These are phyloP conservation scores for Cyclostephanos invisitatus DNA, from an alignment of 108 stramenopile genomes.

Conservation along the genomic window DNA sequence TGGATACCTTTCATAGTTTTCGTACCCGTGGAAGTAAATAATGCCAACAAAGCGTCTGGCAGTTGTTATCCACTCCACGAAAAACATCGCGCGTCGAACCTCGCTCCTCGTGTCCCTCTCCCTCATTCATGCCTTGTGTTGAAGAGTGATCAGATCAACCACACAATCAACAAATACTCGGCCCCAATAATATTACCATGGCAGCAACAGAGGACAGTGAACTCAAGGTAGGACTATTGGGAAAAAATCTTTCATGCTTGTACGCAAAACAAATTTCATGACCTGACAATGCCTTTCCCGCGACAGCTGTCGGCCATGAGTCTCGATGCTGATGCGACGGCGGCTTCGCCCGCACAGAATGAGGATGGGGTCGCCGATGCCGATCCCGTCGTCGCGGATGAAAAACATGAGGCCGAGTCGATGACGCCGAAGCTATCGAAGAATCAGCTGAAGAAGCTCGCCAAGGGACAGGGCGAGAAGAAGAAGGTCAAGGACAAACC, in stretches of 20 bases:
- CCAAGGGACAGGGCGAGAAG: conserved; percentile 73
- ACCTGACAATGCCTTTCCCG: neutral
- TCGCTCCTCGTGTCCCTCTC: no score
- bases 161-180: no score
- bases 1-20: no score
- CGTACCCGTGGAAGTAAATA: no score
- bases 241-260: neutral
- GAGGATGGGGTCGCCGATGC: no score
- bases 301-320: conserved; percentile 33
- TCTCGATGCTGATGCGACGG: conserved; percentile 25
- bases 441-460: conserved; percentile 82
- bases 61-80: no score
- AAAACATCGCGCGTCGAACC: no score
- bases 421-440: conserved; percentile 60
- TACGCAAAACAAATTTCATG: neutral
- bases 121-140: no score
- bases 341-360: neutral
- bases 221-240: conserved; percentile 21
- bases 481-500: conserved; percentile 77
- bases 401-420: conserved; percentile 13
- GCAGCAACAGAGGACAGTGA: conserved; percentile 18
- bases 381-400: neutral
- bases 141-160: no score
- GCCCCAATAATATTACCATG: conserved; percentile 7
- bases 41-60: no score